A percentile compares a stretch with the other conserved stretches of the same genome.
Conservation (phyloP, 2,329 filamentous ascomycete species). For the Ascosphaera apis region DNA sequence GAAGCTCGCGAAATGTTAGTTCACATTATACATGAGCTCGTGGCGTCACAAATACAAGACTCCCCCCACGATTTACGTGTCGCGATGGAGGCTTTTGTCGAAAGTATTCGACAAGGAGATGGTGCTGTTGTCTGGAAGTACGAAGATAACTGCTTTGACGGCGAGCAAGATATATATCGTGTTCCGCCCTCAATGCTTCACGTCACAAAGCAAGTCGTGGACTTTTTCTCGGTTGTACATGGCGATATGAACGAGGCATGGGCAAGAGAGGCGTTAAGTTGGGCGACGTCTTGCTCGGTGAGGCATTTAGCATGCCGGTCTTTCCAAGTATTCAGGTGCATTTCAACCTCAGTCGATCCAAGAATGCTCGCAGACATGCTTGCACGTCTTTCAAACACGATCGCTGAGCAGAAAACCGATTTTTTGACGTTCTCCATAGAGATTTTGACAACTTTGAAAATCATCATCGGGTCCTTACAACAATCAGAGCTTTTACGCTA, state of each 20-base stretch:
- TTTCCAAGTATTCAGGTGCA: conserved; percentile 91
- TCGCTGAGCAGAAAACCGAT: conserved; percentile 81
- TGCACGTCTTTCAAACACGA: conserved; percentile 80
- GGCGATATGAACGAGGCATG: conserved; percentile 76
- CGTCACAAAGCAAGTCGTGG: conserved; percentile 58
- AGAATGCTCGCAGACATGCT: conserved; percentile 95
- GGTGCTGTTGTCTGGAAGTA: conserved; percentile 77
- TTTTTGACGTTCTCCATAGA: conserved; percentile 97
- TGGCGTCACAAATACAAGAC: conserved; percentile 55
- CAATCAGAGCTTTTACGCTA: conserved; percentile 63
- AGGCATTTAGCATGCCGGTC: conserved; percentile 87
- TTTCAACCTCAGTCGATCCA: conserved; percentile 73
- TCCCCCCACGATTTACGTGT: conserved; percentile 41
- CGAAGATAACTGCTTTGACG: conserved; percentile 62
- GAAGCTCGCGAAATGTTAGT: conserved; percentile 96
- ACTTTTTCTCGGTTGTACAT: conserved; percentile 64
- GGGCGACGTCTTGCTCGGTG: conserved; percentile 93
- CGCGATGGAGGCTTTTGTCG: conserved; percentile 68
- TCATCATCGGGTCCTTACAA: conserved; percentile 67
- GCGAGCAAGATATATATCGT: conserved; percentile 50
- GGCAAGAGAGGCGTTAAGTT: conserved; percentile 72
- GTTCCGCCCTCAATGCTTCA: conserved; percentile 75
- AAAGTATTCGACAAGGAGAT: conserved; percentile 66
- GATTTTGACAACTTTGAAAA: conserved; percentile 80
- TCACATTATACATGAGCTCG: conserved; percentile 85